Conservation (phyloP, 148 eudicot species). For the Simmondsia chinensis region DNA sequence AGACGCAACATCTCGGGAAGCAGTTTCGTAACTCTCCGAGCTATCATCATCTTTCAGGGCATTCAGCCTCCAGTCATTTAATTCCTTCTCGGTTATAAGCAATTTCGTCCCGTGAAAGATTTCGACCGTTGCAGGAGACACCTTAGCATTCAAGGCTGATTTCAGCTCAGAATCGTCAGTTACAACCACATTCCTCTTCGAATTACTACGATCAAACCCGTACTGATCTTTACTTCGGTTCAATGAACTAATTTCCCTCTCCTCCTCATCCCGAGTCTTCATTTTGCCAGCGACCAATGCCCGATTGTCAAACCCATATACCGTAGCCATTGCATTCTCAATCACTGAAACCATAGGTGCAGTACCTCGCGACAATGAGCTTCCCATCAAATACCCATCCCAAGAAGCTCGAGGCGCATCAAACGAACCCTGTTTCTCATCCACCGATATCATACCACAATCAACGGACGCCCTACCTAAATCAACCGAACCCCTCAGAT, state of each 20-base stretch:
- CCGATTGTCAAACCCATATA: conserved; percentile 36
- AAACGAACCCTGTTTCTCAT: conserved; percentile 30
- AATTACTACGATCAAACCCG: conserved; percentile 50
- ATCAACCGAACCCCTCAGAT: conserved; percentile 13
- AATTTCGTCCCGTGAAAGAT: conserved; percentile 32
- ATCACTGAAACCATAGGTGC: conserved; percentile 65
- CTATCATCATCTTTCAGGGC: conserved; percentile 37
- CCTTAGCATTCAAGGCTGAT: conserved; percentile 16
- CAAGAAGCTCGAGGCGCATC: conserved; percentile 88
- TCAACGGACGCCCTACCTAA: conserved; percentile 31
- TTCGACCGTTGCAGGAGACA: conserved; percentile 30
- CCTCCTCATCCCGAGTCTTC: conserved; percentile 42
- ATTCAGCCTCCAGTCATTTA: conserved; percentile 41
- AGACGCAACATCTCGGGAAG: conserved; percentile 25
- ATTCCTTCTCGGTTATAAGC: conserved; percentile 55
- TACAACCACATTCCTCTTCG: conserved; percentile 30
- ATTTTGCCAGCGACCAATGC: conserved; percentile 29
- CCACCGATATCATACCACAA: conserved; percentile 30
- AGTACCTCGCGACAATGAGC: conserved; percentile 31
- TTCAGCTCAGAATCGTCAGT: conserved; percentile 37
- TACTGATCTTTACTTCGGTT: conserved; percentile 21
- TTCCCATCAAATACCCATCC: conserved; percentile 75
- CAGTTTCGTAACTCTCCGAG: conserved; percentile 29
- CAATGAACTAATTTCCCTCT: conserved; percentile 32
- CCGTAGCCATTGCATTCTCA: conserved; percentile 57